A percentile compares a stretch with the other conserved stretches of the same genome.
These are phyloP conservation scores for Ambispora gerdemannii DNA, from an alignment of 192 early-diverging fungal genomes.

Conservation along the genomic window DNA sequence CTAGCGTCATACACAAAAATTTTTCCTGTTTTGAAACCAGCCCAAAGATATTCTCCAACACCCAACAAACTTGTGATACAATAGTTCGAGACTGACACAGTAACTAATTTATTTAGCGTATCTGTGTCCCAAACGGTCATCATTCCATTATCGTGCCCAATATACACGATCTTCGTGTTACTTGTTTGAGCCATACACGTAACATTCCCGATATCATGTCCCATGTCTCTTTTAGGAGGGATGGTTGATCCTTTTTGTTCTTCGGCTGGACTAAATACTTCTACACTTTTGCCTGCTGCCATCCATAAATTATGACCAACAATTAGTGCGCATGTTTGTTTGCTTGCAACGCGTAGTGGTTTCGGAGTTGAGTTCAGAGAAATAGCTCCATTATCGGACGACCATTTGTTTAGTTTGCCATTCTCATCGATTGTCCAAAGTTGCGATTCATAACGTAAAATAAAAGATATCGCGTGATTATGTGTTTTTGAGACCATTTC, in stretches of 20 bases:
- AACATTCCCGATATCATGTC: slow-evolving; percentile 55
- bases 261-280: slow-evolving; percentile 50
- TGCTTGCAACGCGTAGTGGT: slow-evolving; percentile 42
- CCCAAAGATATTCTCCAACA: slow-evolving; percentile 73
- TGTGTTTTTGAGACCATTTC: slow-evolving; percentile 45
- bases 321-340: slow-evolving; percentile 49
- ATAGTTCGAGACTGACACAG: slow-evolving; percentile 61
- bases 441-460: slow-evolving; percentile 52
- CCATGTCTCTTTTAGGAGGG: slow-evolving; percentile 38
- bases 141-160: slow-evolving; percentile 78
- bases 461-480: slow-evolving; percentile 47
- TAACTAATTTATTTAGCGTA: slow-evolving; percentile 42
- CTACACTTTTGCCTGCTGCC: slow-evolving; percentile 51
- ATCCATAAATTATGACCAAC: slow-evolving; percentile 60
- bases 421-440: slow-evolving; percentile 71
- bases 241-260: slow-evolving; percentile 35
- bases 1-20: slow-evolving; percentile 68
- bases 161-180: slow-evolving; percentile 52
- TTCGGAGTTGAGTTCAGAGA: slow-evolving; percentile 38
- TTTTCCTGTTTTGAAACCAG: slow-evolving; percentile 73
- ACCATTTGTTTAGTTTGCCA: slow-evolving; percentile 60
- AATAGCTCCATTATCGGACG: slow-evolving; percentile 37
- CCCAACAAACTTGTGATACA: slow-evolving; percentile 59
- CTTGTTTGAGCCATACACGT: slow-evolving; percentile 52
- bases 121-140: slow-evolving; percentile 66